Base-by-base conservation (phyloP, 306 rosid species). In the Herpetospermum pedunculosum region DNA sequence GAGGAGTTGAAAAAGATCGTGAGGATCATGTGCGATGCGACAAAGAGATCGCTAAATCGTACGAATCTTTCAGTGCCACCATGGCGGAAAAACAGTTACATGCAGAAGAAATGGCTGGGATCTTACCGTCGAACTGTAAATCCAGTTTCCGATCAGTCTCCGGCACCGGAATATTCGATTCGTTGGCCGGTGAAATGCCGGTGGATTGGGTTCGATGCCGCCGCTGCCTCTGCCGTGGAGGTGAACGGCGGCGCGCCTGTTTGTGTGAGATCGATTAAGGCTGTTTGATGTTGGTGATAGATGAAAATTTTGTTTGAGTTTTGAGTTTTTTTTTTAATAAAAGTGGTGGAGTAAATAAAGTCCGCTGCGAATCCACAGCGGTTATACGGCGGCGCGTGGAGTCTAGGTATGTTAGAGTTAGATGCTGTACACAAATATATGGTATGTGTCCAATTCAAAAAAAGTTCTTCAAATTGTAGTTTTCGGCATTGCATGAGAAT, bases 101-200 rank as follows among this genome's bases (percentile, higher is more conserved):
- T 91, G 94, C 88, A 85, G 67, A 89, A 85, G 21, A 93, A 91
- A 57, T 93, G 96, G 96, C 86, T 91, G 41, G 94, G 82, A 8
- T 73, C 97, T 1, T 85, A 93, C 70, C 72, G 78, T 6, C 82
- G 92, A 40, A 91, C 89, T 0, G 30, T 63, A n/a, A 91, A 83
- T 76, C 83, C 72, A 62, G 73, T 81, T 52, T 83, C 74, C 0
- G 90, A 86, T 10, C 77, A 40, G 0, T n/a, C 83, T 16, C 72
- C 53, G 15, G 62, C 77, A 0, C 28, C 34, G 4, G 52, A 21
- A 1, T 76, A 65, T 13, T 0, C 77, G 0, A 44, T 70, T 0
- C 38, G 29, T 2, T 35, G 74, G 2, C 75, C 73, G 0, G 77
- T 73, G 0, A 79, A 78, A 50, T 87, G 96, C 65, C 78, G 90